Percentiles rank a stretch among this genome's conserved stretches.
Conservation (phyloP, 768 basidiomycete genomes). For the Cyathus striatus region DNA sequence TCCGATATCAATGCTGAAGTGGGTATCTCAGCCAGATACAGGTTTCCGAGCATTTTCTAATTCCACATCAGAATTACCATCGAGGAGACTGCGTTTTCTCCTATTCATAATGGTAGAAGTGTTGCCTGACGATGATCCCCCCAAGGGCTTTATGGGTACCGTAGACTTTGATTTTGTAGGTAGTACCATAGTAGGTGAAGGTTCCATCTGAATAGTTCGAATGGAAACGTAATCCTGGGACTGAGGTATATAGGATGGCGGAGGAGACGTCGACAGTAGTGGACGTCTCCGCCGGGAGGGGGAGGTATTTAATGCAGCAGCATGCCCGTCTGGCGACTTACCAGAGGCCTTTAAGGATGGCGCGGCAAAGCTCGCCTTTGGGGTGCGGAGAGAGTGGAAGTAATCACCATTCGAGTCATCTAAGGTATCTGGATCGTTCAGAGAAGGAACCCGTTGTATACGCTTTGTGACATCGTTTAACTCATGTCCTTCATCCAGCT, state of each 20-base stretch:
- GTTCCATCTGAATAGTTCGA: conserved; percentile 49
- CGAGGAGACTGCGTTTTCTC: neutral
- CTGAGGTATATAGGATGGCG: conserved; percentile 29
- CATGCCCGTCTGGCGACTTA: neutral
- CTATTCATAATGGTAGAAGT: no score
- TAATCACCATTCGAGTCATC: neutral
- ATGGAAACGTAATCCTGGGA: conserved; percentile 26
- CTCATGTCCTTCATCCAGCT: conserved; percentile 37
- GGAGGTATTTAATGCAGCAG: neutral
- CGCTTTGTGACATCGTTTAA: conserved; percentile 31
- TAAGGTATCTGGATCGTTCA: neutral
- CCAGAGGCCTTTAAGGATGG: neutral
- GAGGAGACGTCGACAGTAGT: conserved; percentile 25
- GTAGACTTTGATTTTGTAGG: conserved; percentile 23
- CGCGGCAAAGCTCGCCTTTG: no score
- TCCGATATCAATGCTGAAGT: no score
- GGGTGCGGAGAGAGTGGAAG: neutral
- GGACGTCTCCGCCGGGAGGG: conserved; percentile 9
- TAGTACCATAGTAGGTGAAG: conserved; percentile 48
- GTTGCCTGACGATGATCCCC: no score
- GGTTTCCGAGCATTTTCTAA: no score
- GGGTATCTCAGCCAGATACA: no score
- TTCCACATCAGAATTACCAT: conserved; percentile 1
- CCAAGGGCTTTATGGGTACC: no score
- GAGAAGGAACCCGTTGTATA: neutral